Evolutionary conservation across 352 stramenopile species (phyloP).

Genomic region (Globisporangium canariense): DNA sequence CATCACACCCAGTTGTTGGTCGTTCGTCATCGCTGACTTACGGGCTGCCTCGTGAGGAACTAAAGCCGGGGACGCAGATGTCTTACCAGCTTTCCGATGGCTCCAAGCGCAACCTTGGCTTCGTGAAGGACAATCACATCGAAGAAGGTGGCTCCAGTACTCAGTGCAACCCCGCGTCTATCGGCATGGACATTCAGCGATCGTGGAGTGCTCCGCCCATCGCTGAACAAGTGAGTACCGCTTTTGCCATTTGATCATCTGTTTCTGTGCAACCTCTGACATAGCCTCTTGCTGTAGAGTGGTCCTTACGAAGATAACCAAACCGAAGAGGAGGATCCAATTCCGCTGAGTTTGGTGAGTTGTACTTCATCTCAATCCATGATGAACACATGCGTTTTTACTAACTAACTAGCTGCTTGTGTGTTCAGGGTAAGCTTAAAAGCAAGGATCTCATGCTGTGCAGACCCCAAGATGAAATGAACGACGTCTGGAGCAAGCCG

Average conservation of each 20-base stretch:
- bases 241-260: not conserved
- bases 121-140: slow-evolving; percentile 10
- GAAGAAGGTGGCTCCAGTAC: not conserved
- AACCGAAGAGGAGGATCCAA: slow-evolving; percentile 25
- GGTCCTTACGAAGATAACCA: slow-evolving; percentile 35
- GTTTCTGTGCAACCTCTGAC: not conserved
- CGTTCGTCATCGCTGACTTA: not conserved
- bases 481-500: slow-evolving; percentile 14
- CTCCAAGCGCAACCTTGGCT: not conserved
- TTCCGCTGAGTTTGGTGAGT: slow-evolving; percentile 27
- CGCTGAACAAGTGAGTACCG: slow-evolving; percentile 30
- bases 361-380: not conserved
- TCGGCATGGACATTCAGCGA: slow-evolving; percentile 34
- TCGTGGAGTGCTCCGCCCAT: slow-evolving; percentile 45
- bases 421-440: slow-evolving; percentile 7
- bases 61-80: slow-evolving; percentile 8
- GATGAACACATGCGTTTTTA: slow-evolving; percentile 4
- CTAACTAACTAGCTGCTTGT: slow-evolving; percentile 3
- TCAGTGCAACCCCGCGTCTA: not conserved
- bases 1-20: slow-evolving; percentile 11
- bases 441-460: slow-evolving; percentile 2
- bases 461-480: not conserved
- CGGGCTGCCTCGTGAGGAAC: not conserved
- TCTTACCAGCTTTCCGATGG: not conserved
- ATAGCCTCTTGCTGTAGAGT: not conserved